phyloP scores from a whole-genome alignment of 129 eudicot genomes.

The Deinandra increscens region DNA sequence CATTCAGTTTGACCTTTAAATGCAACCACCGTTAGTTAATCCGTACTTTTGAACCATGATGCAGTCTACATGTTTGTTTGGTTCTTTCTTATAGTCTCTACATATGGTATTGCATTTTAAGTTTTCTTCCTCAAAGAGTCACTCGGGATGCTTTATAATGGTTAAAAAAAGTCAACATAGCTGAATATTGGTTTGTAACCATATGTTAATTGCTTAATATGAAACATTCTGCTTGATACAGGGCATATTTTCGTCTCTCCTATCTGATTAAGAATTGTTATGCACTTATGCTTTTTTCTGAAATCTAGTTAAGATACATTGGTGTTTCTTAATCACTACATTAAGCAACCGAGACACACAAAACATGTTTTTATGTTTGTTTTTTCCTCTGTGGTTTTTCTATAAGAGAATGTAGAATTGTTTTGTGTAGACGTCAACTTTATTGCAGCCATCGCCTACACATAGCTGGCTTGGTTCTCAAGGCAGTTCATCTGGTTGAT shows the following conservation, averaged over 20 bases:
- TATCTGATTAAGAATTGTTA: slow-evolving; percentile 17
- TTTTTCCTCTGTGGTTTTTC: neutral
- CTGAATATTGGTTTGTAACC: slow-evolving; percentile 35
- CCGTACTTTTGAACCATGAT: too few relatives aligned
- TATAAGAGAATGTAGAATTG: slow-evolving; percentile 31
- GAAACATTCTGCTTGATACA: neutral
- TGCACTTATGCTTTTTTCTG: slow-evolving; percentile 5
- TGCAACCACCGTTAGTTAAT: too few relatives aligned
- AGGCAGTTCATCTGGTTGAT: slow-evolving; percentile 87
- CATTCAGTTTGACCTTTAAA: too few relatives aligned
- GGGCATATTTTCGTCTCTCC: neutral
- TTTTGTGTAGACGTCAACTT: slow-evolving; percentile 75
- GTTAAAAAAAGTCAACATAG: slow-evolving; percentile 23
- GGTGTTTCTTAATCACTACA: slow-evolving; percentile 22
- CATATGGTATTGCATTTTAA: slow-evolving; percentile 13
- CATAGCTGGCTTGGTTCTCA: slow-evolving; percentile 96
- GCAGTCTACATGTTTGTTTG: too few relatives aligned
- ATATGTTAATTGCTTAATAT: slow-evolving; percentile 11
- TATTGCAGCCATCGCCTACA: slow-evolving; percentile 72
- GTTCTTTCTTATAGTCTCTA: too few relatives aligned
- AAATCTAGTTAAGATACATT: neutral
- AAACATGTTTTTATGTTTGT: neutral
- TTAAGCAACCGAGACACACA: slow-evolving; percentile 19
- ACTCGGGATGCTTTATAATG: slow-evolving; percentile 36
- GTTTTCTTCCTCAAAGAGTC: slow-evolving; percentile 23